Conservation (phyloP, 2,329 filamentous ascomycete genomes). For the Exophiala xenobiotica region DNA sequence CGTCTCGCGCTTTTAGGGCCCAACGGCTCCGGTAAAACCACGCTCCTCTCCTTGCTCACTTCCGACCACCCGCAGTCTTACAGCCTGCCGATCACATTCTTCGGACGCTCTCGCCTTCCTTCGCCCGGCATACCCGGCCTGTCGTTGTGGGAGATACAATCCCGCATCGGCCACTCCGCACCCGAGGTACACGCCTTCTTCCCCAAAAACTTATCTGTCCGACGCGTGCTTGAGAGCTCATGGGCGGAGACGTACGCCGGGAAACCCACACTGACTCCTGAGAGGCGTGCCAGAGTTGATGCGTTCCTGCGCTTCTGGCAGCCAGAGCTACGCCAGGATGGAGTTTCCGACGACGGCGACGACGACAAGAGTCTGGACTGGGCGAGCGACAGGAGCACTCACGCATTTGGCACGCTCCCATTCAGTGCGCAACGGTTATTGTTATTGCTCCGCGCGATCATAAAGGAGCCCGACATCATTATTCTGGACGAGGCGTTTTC, state of each 20-base stretch:
- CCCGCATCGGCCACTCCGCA: conserved; percentile 85
- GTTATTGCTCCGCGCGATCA: conserved; percentile 76
- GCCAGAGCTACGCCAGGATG: conserved; percentile 66
- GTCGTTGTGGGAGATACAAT: conserved; percentile 89
- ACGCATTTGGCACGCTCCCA: conserved; percentile 68
- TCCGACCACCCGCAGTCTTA: conserved; percentile 97
- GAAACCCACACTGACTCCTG: conserved; percentile 62
- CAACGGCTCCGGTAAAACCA: conserved; percentile 94
- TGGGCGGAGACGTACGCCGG: conserved; percentile 86
- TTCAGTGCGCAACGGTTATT: conserved; percentile 83
- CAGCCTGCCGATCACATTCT: conserved; percentile 80
- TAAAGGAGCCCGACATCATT: conserved; percentile 78
- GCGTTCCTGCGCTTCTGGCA: conserved; percentile 75
- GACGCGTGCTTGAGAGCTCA: conserved; percentile 76
- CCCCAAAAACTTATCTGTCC: conserved; percentile 71
- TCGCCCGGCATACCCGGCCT: conserved; percentile 69
- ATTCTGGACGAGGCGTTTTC: conserved; percentile 87
- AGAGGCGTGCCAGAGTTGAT: conserved; percentile 62
- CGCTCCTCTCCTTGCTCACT: conserved; percentile 84
- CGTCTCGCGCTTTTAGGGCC: conserved; percentile 91
- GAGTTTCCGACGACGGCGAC: conserved; percentile 11
- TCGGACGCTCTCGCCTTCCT: conserved; percentile 77
- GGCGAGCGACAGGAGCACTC: conserved; percentile 20
- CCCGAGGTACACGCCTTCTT: conserved; percentile 95
- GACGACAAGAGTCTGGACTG: conserved; percentile 25